Conservation (phyloP, 768 basidiomycete species). For the Lentinula sp. region DNA sequence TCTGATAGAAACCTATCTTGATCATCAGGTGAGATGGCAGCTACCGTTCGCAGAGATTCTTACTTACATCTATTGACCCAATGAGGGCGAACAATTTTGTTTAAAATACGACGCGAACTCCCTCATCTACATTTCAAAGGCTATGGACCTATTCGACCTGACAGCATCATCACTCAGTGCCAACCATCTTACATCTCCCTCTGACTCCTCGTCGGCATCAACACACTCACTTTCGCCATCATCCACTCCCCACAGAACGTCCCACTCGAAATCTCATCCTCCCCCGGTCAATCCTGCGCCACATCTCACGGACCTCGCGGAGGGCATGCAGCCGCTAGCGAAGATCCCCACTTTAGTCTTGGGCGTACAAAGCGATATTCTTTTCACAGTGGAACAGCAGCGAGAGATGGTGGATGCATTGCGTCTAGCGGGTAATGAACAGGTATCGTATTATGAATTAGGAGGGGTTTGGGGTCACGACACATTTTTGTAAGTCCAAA, state of each 20-base stretch:
- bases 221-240: conserved; percentile 15
- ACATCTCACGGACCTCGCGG: conserved; percentile 69
- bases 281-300: conserved; percentile 70
- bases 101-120: conserved; percentile 99
- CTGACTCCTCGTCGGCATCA: conserved; percentile 22
- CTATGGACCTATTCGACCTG: conserved; percentile 99
- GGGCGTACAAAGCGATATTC: conserved; percentile 94
- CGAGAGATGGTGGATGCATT: conserved; percentile 91
- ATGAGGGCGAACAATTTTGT: conserved; percentile 91
- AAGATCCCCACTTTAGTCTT: conserved; percentile 81
- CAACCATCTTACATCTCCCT: conserved; percentile 7
- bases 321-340: conserved; percentile 69
- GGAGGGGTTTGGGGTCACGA: conserved; percentile 99
- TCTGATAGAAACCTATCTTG: conserved; percentile 96
- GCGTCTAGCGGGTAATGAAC: conserved; percentile 80
- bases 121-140: conserved; percentile 96
- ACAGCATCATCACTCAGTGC: conserved; percentile 67
- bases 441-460: conserved; percentile 93
- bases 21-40: conserved; percentile 82
- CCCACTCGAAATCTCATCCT: conserved; percentile 65
- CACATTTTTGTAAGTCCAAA: conserved; percentile 75
- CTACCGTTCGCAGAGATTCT: conserved; percentile 21
- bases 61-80: conserved; percentile 28
- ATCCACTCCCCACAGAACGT: conserved; percentile 26
- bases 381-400: conserved; percentile 97